Conservation (phyloP, 2,329 filamentous ascomycete genomes). For the Pseudogymnoascus sp. region DNA sequence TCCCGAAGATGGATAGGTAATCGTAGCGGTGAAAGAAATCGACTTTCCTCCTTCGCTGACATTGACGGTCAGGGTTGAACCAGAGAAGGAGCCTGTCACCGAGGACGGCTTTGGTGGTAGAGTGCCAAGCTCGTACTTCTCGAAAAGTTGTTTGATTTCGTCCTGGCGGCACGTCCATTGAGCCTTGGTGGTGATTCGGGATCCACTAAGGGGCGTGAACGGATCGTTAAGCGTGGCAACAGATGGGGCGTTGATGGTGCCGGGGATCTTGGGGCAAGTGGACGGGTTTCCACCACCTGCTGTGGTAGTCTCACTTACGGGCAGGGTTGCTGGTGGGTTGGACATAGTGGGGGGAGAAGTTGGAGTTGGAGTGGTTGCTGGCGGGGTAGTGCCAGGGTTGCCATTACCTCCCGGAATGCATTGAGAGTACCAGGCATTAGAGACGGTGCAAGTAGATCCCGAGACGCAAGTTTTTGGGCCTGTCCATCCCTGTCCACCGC, state of each 20-base stretch:
- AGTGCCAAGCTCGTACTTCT: constrained; percentile 43
- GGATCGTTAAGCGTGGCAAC: constrained; percentile 32
- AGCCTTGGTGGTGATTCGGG: constrained; percentile 36
- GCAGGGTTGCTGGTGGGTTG: not conserved
- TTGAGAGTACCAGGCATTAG: constrained; percentile 22
- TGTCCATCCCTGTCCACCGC: constrained; percentile 14
- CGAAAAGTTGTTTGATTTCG: constrained; percentile 40
- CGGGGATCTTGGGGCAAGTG: constrained; percentile 11
- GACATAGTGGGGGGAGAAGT: not conserved
- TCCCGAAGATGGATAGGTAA: constrained; percentile 34
- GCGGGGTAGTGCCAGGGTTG: not conserved
- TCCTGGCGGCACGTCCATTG: constrained; percentile 41
- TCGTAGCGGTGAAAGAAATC: constrained; percentile 36
- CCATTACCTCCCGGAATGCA: constrained; percentile 15
- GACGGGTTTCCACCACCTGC: not conserved
- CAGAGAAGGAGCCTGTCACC: constrained; percentile 37
- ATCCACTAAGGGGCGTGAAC: constrained; percentile 37
- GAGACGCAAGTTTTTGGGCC: constrained; percentile 18
- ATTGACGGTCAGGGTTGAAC: constrained; percentile 36
- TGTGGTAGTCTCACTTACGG: not conserved
- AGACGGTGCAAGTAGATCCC: constrained; percentile 14
- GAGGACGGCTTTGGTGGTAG: constrained; percentile 39
- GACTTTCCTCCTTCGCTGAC: constrained; percentile 36
- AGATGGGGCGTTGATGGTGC: constrained; percentile 10
- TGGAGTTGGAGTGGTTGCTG: not conserved